Evolutionary conservation across 2,329 filamentous ascomycete genomes (phyloP).

Genomic region (Alternaria triticina): DNA sequence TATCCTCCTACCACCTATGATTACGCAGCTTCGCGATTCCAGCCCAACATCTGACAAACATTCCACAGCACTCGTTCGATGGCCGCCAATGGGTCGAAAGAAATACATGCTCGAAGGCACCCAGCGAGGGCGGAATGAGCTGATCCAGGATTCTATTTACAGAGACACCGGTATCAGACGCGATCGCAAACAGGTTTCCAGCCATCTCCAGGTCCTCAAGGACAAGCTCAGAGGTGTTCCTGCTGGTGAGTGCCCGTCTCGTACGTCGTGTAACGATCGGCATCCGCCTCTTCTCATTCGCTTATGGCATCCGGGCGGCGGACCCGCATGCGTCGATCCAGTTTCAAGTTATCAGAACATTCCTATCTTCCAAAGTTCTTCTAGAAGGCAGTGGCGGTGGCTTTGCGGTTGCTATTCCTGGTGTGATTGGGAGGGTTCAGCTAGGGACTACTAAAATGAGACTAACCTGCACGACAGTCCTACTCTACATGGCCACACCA

Average conservation of each 20-base stretch:
- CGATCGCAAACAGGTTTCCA: slow-evolving; percentile 67
- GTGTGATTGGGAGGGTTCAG: slow-evolving; percentile 9
- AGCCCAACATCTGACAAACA: not conserved
- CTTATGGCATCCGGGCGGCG: too few species aligned
- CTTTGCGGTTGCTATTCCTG: slow-evolving; percentile 6
- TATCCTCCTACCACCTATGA: not conserved
- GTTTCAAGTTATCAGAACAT: not conserved
- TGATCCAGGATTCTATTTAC: slow-evolving; percentile 65
- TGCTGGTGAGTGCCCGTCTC: slow-evolving; percentile 52
- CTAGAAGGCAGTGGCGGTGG: slow-evolving; percentile 4
- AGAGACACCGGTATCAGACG: slow-evolving; percentile 61
- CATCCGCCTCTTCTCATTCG: not conserved
- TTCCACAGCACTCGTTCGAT: slow-evolving; percentile 51
- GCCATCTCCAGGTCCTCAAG: slow-evolving; percentile 68
- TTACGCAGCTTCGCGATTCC: not conserved
- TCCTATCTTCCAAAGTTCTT: not conserved
- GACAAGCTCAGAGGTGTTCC: slow-evolving; percentile 60
- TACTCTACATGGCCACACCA: slow-evolving; percentile 50
- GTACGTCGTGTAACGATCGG: not conserved
- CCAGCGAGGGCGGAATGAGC: slow-evolving; percentile 65
- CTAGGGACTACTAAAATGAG: slow-evolving; percentile 17
- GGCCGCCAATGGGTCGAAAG: slow-evolving; percentile 64
- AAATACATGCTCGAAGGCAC: slow-evolving; percentile 59
- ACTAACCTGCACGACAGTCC: slow-evolving; percentile 43
- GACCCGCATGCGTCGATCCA: not conserved